These are phyloP conservation scores for Acanthamoeba castellanii DNA, from an alignment of 208 protist genomes.

Conservation along the genomic window DNA sequence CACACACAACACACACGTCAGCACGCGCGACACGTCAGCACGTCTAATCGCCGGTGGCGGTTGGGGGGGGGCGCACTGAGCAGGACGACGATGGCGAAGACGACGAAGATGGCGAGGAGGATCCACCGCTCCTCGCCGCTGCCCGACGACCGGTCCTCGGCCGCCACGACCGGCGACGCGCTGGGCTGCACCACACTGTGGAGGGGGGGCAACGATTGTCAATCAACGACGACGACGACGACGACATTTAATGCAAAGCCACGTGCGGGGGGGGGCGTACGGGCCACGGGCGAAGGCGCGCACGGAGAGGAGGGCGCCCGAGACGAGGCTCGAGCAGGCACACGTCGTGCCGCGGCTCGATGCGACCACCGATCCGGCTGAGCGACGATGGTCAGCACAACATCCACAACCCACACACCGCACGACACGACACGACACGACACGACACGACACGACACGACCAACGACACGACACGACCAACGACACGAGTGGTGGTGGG, in stretches of 20 bases:
- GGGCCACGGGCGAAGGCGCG: neutral
- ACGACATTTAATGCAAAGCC: no score
- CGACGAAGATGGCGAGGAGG: constrained; percentile 3
- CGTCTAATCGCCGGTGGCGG: no score
- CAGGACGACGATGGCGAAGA: constrained; percentile 1
- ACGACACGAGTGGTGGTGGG: no score
- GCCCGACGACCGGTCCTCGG: neutral
- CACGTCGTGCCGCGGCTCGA: neutral
- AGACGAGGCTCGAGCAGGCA: neutral
- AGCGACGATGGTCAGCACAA: no score
- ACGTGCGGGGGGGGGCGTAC: no score
- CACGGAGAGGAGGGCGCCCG: neutral
- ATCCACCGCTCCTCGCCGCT: neutral
- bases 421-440: no score
- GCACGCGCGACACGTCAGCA: no score
- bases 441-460: no score
- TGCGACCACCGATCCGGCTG: neutral
- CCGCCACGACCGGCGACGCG: neutral
- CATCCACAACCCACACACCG: no score
- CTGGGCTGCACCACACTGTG: neutral
- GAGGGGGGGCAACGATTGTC: no score
- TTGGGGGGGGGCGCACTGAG: neutral
- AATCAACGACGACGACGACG: neutral
- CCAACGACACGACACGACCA: no score
- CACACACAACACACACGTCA: neutral